Base-by-base conservation (phyloP, 1,284 basidiomycete genomes). In the Fomitopsis schrenkii region DNA sequence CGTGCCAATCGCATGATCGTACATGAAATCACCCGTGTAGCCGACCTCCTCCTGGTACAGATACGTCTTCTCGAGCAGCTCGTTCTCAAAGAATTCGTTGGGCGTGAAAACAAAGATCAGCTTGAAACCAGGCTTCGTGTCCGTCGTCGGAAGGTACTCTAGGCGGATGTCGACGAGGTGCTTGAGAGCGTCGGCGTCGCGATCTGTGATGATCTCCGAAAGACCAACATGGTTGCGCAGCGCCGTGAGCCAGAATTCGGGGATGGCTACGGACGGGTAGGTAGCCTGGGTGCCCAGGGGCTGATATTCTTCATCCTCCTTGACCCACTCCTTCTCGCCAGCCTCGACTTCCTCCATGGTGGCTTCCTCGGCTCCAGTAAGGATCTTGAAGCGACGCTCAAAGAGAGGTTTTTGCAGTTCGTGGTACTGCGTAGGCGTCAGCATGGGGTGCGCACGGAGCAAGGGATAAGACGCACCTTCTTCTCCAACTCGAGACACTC, bases 211-310 rank as follows among this genome's bases (percentile, higher is more conserved):
- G 72, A 96, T 82, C 60, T 96, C 94, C 54, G 86, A 84, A 59
- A 98, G 83, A 58, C 87, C 93, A 62, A 91, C 77, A 75, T 98
- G 94, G 78, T 97, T 98, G 70, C 93, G 89, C 66, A 98, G 84
- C 1, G 95, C 94, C 1, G 97, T 98, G 69, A 98, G 88, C 97
- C 97, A 99, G 83, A 98, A 98, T 72, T 97, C 91, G 63, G 96
- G 94, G 71, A 99, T 95, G 66, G 91, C 90, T 66, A 81, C 77
- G 4, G 78, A 54, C 66, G 71, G 69, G 72, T 73, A 48, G 59
- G 65, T 58, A 5, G 70, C 70, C 59, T 83, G 83, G 64, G 80
- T 80, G 60, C 85, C 76, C 14, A 90, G 76, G 30, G 83, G 79
- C 36, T 76, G 78, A 75, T 90, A 88, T 0, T 85, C 82, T 6